phyloP scores from a whole-genome alignment of 2,329 filamentous ascomycete genomes.

The Periconia sp. region DNA sequence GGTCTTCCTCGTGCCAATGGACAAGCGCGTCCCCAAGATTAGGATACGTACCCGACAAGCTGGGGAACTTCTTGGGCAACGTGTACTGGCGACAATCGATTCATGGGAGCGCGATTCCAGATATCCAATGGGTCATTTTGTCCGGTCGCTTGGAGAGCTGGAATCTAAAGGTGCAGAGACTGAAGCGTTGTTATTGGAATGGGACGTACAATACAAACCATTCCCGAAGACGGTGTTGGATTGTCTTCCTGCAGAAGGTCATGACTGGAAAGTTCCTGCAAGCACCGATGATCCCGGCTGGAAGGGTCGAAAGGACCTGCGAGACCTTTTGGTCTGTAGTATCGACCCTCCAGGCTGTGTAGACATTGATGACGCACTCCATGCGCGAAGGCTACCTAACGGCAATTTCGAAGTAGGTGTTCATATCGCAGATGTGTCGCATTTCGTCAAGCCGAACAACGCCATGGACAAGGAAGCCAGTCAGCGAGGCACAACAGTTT shows the following conservation, averaged over 20 bases:
- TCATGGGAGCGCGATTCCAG: conserved; percentile 92
- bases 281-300: conserved; percentile 81
- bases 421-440: conserved; percentile 98
- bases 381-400: conserved; percentile 81
- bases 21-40: conserved; percentile 97
- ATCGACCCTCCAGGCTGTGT: conserved; percentile 96
- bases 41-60: conserved; percentile 89
- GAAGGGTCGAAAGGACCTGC: conserved; percentile 80
- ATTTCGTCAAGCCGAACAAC: conserved; percentile 96
- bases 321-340: conserved; percentile 88
- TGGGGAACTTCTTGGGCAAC: conserved; percentile 83
- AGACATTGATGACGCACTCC: conserved; percentile 96
- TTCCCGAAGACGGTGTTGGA: conserved; percentile 96
- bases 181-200: conserved; percentile 89
- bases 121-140: conserved; percentile 90
- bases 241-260: conserved; percentile 86
- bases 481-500: conserved; percentile 92
- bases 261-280: conserved; percentile 89
- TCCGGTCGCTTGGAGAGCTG: conserved; percentile 87
- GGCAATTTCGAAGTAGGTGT: conserved; percentile 96
- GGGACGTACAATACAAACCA: conserved; percentile 95
- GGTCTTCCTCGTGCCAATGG: conserved; percentile 96
- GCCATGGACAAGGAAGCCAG: conserved; percentile 97
- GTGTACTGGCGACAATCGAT: conserved; percentile 90
- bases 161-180: conserved; percentile 98